phyloP scores from a whole-genome alignment of 2,329 filamentous ascomycete genomes.

The Mycogone perniciosa region DNA sequence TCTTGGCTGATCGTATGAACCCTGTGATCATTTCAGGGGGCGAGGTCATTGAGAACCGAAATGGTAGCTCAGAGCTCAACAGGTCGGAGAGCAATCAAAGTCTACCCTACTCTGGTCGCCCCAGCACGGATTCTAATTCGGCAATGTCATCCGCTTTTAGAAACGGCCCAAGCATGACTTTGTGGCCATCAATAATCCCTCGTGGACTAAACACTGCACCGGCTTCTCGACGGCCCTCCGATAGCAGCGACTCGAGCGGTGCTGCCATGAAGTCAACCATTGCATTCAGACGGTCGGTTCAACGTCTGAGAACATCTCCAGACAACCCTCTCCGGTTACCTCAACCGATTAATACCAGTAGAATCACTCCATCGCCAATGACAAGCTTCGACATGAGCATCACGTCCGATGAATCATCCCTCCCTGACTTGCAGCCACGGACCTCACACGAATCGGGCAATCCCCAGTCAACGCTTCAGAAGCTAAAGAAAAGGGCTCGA shows the following conservation, averaged over 20 bases:
- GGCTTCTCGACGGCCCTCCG: slow-evolving; percentile 41
- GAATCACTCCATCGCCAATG: slow-evolving; percentile 41
- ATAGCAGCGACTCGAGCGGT: slow-evolving; percentile 51
- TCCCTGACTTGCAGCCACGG: slow-evolving; percentile 33
- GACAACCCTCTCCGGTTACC: slow-evolving; percentile 43
- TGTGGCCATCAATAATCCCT: slow-evolving; percentile 51
- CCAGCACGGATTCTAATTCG: slow-evolving; percentile 39
- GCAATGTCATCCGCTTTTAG: slow-evolving; percentile 35
- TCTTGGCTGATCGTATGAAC: slow-evolving; percentile 55
- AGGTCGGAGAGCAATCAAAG: slow-evolving; percentile 48
- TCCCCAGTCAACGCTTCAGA: slow-evolving; percentile 37
- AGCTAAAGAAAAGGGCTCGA: slow-evolving; percentile 47
- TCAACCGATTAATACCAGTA: slow-evolving; percentile 44
- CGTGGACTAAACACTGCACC: slow-evolving; percentile 23
- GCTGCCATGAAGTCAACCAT: slow-evolving; percentile 43
- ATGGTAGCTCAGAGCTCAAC: slow-evolving; percentile 42
- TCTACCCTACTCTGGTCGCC: slow-evolving; percentile 29
- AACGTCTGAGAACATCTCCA: slow-evolving; percentile 41
- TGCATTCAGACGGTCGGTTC: slow-evolving; percentile 49
- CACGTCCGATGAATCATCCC: slow-evolving; percentile 50
- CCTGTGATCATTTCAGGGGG: slow-evolving; percentile 62
- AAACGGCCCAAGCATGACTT: slow-evolving; percentile 36
- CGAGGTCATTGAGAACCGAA: slow-evolving; percentile 54
- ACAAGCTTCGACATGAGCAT: slow-evolving; percentile 53
- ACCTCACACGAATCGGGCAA: slow-evolving; percentile 25